Percentiles rank a stretch among this genome's conserved stretches.
These are phyloP conservation scores for Chlamydomonas sp. DNA, from an alignment of 139 green algal genomes.

Conservation along the genomic window DNA sequence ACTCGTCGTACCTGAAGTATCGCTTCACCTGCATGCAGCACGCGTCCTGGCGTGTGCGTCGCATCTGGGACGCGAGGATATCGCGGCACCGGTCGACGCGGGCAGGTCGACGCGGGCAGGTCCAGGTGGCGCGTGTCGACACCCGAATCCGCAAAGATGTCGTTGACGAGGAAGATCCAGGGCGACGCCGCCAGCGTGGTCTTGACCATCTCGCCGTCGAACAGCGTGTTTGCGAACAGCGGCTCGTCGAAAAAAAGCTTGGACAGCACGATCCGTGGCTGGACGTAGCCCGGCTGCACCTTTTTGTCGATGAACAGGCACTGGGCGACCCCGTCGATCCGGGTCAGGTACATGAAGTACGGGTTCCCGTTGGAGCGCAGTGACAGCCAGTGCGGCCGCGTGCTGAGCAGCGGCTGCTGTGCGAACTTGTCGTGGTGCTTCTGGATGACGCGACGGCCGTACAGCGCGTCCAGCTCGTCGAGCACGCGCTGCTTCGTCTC, in stretches of 20 bases:
- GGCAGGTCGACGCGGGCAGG: background rate
- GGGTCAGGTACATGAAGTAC: background rate
- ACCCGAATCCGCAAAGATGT: background rate
- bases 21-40: too few species aligned
- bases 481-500: background rate
- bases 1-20: too few species aligned
- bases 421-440: background rate
- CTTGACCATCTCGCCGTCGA: slow-evolving; percentile 5
- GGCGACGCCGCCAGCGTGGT: background rate
- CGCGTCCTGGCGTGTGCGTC: too few species aligned
- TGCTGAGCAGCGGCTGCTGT: too few species aligned
- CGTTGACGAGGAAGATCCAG: background rate
- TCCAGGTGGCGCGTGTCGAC: background rate
- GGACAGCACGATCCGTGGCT: background rate
- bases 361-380: background rate
- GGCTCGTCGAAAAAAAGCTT: background rate
- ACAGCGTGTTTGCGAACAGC: background rate
- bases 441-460: background rate
- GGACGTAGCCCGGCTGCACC: background rate
- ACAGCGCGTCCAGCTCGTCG: background rate
- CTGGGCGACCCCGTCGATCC: background rate
- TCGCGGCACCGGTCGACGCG: slow-evolving; percentile 27
- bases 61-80: too few species aligned
- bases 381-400: background rate
- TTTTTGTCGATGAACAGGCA: slow-evolving; percentile 9